Percentiles rank a stretch among this genome's conserved stretches.
These are phyloP conservation scores for Sporothrix brasiliensis DNA, from an alignment of 2,329 filamentous ascomycete species.

Conservation along the genomic window DNA sequence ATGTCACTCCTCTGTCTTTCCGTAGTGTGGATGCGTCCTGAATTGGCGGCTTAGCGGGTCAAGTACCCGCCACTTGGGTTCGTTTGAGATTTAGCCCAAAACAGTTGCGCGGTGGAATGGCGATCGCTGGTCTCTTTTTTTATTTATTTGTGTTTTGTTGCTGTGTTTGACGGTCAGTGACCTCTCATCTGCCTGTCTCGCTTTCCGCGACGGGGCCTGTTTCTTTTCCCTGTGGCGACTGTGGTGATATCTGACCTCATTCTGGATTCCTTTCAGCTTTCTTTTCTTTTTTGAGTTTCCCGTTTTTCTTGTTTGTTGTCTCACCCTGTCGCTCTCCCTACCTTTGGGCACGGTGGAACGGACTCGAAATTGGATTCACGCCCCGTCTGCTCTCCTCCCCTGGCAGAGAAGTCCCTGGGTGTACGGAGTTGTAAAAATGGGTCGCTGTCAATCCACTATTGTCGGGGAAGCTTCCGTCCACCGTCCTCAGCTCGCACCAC, in stretches of 20 bases:
- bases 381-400: background rate
- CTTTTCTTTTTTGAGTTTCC: conserved; percentile 7
- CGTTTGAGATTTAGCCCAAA: conserved; percentile 32
- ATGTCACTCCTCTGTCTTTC: conserved; percentile 12
- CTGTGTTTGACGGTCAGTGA: conserved; percentile 1
- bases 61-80: conserved; percentile 31
- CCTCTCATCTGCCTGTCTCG: background rate
- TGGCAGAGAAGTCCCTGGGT: conserved; percentile 4
- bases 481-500: conserved; percentile 16
- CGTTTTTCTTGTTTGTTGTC: conserved; percentile 20
- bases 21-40: conserved; percentile 21
- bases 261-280: background rate
- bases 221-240: background rate
- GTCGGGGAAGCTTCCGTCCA: conserved; percentile 18
- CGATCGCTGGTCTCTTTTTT: conserved; percentile 31
- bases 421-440: conserved; percentile 19
- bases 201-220: background rate
- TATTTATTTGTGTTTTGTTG: conserved; percentile 19
- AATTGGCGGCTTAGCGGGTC: conserved; percentile 30
- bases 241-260: background rate
- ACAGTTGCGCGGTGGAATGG: conserved; percentile 29
- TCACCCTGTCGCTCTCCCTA: conserved; percentile 25
- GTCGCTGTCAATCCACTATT: conserved; percentile 18
- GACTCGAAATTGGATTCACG: conserved; percentile 13
- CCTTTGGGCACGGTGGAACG: conserved; percentile 15